Base-by-base conservation (phyloP, 2,329 filamentous ascomycete genomes). In the Cladosporium velox region DNA sequence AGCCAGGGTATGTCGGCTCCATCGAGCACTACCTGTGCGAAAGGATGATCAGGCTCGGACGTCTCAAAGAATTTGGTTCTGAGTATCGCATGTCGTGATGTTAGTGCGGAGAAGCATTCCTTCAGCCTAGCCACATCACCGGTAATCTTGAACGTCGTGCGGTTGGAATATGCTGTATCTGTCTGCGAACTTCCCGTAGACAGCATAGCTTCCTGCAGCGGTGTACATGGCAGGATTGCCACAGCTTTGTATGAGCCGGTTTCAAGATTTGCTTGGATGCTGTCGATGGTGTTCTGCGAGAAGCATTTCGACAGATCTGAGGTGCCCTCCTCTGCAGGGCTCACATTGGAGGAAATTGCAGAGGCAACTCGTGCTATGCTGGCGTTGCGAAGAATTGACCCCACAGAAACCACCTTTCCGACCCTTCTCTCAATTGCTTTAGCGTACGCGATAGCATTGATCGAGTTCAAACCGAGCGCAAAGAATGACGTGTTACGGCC, bases 141-240 rank as follows among this genome's bases (percentile, higher is more conserved):
- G 4, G 77, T 78, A 7, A 96, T 74, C 6, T 84, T 81, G 68
- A 96, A 85, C 0, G 89, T 77, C 65, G 91, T 87, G 58, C 86
- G 86, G 74, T 96, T 97, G 72, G 85, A 87, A 74, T 97, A 97
- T 1, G 87, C 82, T 1, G 79, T 78, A 12, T 79, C 76, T 1
- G 77, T 77, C 2, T 68, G 81, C 72, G 79, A 78, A 4, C 76
- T 70, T 30, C 79, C 79, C 10, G 87, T 85, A 2, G 88, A 89
- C 0, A 97, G 81, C 92, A 97, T 97, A 0, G 90, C 90, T 79
- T 96, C 91, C 76, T 97, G 93, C 0, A 97, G 80, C 0, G 93
- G 91, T 1, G 92, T 96, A 74, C 93, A 97, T 0, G 93, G 93
- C 5, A 93, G 79, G 10, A 96, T 82, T 1, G 80, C 81, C 4